Conservation (phyloP, 257 asterid genomes). For the Ballota nigra region DNA sequence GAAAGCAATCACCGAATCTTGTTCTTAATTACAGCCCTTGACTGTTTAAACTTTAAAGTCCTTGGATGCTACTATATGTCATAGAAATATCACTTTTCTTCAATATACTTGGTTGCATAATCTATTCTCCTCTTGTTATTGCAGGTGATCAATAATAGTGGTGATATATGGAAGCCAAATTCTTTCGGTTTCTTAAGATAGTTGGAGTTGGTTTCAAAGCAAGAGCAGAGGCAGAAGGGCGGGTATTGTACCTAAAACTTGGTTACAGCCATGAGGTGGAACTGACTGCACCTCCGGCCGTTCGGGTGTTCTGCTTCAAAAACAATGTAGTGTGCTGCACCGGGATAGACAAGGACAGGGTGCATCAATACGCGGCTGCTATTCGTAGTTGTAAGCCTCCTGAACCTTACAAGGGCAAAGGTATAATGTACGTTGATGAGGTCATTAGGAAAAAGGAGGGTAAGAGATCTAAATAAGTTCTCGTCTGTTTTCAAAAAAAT, state of each 20-base stretch:
- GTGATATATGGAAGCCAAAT: slow-evolving; percentile 24
- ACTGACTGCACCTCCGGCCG: slow-evolving; percentile 20
- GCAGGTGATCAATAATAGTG: slow-evolving; percentile 5
- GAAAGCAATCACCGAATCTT: no score
- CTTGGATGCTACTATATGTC: background rate
- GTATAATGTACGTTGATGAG: slow-evolving; percentile 28
- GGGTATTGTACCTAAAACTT: slow-evolving; percentile 22
- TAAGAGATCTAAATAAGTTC: slow-evolving; percentile 22
- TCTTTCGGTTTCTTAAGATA: slow-evolving; percentile 24
- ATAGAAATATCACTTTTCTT: no score
- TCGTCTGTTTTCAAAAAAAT: no score
- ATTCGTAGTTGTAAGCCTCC: slow-evolving; percentile 27
- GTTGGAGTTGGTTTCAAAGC: slow-evolving; percentile 32
- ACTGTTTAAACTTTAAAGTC: no score
- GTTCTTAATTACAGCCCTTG: no score
- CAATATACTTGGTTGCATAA: background rate
- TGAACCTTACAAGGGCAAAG: slow-evolving; percentile 27
- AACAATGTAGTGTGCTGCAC: slow-evolving; percentile 28
- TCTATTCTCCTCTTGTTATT: background rate
- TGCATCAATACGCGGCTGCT: slow-evolving; percentile 29
- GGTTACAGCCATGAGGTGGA: slow-evolving; percentile 29
- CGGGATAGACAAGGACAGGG: slow-evolving; percentile 25
- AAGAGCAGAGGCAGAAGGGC: slow-evolving; percentile 30
- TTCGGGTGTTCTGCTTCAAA: slow-evolving; percentile 26
- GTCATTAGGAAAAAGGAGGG: slow-evolving; percentile 29